phyloP scores from a whole-genome alignment of 2,329 filamentous ascomycete genomes.

The Monosporascus sp. region DNA sequence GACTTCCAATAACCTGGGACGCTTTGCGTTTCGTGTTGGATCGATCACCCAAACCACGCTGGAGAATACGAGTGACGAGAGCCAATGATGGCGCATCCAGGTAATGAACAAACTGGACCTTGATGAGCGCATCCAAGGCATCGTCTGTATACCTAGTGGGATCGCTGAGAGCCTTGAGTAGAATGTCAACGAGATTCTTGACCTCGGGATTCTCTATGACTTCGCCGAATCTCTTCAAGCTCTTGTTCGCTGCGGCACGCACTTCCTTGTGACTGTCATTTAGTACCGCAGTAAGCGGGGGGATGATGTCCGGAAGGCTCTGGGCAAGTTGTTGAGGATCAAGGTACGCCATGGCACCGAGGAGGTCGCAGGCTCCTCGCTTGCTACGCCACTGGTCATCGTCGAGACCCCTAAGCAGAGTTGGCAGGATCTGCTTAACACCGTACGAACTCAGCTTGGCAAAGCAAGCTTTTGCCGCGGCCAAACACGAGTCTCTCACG shows the following conservation, averaged over 20 bases:
- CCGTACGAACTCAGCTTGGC: constrained; percentile 89
- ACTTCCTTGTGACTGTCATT: constrained; percentile 99
- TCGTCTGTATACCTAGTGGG: constrained; percentile 96
- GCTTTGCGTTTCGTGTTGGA: constrained; percentile 96
- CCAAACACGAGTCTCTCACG: constrained; percentile 87
- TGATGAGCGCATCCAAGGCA: constrained; percentile 88
- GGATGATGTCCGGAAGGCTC: constrained; percentile 94
- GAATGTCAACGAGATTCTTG: constrained; percentile 82
- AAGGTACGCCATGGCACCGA: constrained; percentile 97
- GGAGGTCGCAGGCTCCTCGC: constrained; percentile 91
- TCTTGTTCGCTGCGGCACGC: constrained; percentile 83
- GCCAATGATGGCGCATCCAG: constrained; percentile 95
- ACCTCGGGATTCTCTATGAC: constrained; percentile 98
- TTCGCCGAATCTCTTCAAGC: constrained; percentile 94
- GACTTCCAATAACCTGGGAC: constrained; percentile 93
- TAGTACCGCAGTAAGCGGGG: constrained; percentile 85
- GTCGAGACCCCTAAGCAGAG: constrained; percentile 83
- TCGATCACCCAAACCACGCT: constrained; percentile 84
- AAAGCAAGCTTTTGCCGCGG: constrained; percentile 92
- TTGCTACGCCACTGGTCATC: constrained; percentile 98
- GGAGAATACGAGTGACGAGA: constrained; percentile 88
- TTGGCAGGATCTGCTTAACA: constrained; percentile 91
- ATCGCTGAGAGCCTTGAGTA: constrained; percentile 94
- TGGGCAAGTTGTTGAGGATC: constrained; percentile 90
- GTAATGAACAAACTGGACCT: constrained; percentile 97